Conservation (phyloP, 495 filamentous ascomycete species). For the Penicillium arizonense region DNA sequence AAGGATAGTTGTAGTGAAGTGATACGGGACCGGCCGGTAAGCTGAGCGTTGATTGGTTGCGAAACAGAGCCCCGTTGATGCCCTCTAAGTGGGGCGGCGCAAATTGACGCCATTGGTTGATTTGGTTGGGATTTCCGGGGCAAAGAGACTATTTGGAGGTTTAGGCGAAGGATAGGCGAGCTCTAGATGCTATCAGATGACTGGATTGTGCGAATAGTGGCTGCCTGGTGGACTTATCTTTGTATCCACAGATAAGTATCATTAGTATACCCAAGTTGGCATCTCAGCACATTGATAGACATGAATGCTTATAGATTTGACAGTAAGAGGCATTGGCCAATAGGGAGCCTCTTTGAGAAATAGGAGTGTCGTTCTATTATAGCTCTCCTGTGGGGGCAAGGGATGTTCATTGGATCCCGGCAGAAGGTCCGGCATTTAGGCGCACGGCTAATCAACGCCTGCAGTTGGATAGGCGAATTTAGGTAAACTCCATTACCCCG, state of each 20-base stretch:
- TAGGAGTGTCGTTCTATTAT: no score
- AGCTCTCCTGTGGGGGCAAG: not conserved
- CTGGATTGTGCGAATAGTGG: no score
- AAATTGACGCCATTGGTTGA: conserved; percentile 29
- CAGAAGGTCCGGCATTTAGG: not conserved
- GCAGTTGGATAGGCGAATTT: not conserved
- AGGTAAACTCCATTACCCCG: conserved; percentile 9
- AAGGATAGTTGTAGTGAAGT: not conserved
- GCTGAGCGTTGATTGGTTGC: not conserved
- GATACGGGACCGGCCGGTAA: conserved; percentile 1
- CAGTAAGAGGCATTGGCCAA: not conserved
- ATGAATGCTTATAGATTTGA: no score
- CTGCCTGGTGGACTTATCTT: no score
- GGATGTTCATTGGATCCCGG: not conserved
- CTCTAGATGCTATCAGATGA: no score
- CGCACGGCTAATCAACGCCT: not conserved
- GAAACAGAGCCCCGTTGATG: not conserved
- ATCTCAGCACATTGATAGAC: no score
- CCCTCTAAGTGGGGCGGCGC: conserved; percentile 8
- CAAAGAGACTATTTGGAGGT: conserved; percentile 1
- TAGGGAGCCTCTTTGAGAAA: not conserved
- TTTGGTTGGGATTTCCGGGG: not conserved
- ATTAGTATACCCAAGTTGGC: no score
- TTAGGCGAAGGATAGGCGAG: not conserved
- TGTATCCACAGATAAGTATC: no score